Evolutionary conservation across 352 stramenopile species (phyloP), one percentile per base, ranked within the genome.

Genomic region (Phytophthora hybrid): DNA sequence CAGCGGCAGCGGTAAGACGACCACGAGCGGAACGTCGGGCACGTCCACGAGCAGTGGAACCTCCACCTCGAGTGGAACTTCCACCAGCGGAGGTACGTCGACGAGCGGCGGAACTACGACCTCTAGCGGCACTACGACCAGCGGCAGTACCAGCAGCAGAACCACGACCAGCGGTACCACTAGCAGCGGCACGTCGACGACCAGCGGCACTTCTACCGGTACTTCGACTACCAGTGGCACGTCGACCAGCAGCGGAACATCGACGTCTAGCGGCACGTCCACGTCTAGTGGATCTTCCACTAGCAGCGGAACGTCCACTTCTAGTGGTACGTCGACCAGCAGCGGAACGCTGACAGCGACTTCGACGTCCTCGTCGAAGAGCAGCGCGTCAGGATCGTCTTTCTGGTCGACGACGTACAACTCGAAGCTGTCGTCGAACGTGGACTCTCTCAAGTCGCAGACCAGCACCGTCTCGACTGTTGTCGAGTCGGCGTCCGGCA

Each of bases 371-470:
- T 71, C 62, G 7, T 70, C 46, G 49, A 86, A 26, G 41, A 82
- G 21, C 63, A 88, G 23, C 61, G 75, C 57, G 23, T 85, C 56
- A 29, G 78, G 73, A 79, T 73, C 67, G 39, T 72, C 71, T 13
- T 82, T 79, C 46, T 82, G 76, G 76, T 81, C 75, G 16, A 54
- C 85, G 51, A 87, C 87, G 34, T 93, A 93, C 73, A 81, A 90
- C 69, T 47, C 66, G 19, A 47, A 56, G n/a, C 61, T 90, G 52
- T 84, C 83, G 32, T 57, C 73, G n/a, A 84, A 81, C 49, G 76
- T 93, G 5, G 54, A 76, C 37, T 82, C 78, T 23, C 72, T 93
- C 46, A 69, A 76, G 39, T 79, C 87, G 54, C 89, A 91, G 72
- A 82, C 76, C 21, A 64, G 73, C 23, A 86, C 82, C 32, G 51